These are phyloP conservation scores for Nemania sp. DNA, from an alignment of 2,329 filamentous ascomycete genomes.

Conservation along the genomic window DNA sequence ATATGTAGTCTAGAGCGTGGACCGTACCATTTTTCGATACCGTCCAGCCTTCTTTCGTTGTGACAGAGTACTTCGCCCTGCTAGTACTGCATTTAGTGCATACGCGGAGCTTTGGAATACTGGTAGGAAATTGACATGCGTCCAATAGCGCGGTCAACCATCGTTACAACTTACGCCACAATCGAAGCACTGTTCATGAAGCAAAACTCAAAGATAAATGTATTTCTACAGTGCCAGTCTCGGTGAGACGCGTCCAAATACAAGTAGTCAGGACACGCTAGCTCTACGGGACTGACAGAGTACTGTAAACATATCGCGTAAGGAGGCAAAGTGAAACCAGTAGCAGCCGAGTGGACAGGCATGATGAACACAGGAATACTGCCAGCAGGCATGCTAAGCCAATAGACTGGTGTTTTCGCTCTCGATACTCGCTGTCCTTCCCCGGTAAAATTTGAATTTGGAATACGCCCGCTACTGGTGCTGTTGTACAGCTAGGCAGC, in stretches of 20 bases:
- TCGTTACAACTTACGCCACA: no score
- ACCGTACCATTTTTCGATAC: no score
- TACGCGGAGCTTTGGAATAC: background rate
- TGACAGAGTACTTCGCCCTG: no score
- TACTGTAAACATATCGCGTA: background rate
- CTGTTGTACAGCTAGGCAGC: slow-evolving; percentile 11
- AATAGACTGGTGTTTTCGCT: background rate
- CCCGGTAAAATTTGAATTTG: slow-evolving; percentile 12
- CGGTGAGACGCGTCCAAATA: background rate
- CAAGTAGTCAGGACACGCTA: background rate
- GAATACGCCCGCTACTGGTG: background rate
- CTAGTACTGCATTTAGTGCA: no score
- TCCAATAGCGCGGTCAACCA: no score
- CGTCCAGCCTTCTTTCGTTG: no score
- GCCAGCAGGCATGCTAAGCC: background rate
- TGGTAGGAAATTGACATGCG: no score
- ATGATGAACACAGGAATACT: background rate
- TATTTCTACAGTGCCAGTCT: background rate
- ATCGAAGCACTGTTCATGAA: no score
- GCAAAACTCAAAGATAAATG: background rate
- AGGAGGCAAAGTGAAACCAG: slow-evolving; percentile 6
- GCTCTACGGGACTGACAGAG: background rate
- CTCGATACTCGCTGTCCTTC: background rate
- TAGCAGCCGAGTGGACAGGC: slow-evolving; percentile 10
- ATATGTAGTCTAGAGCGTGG: no score